These are phyloP conservation scores for Myochromella boudieri DNA, from an alignment of 768 basidiomycete species.

Conservation along the genomic window DNA sequence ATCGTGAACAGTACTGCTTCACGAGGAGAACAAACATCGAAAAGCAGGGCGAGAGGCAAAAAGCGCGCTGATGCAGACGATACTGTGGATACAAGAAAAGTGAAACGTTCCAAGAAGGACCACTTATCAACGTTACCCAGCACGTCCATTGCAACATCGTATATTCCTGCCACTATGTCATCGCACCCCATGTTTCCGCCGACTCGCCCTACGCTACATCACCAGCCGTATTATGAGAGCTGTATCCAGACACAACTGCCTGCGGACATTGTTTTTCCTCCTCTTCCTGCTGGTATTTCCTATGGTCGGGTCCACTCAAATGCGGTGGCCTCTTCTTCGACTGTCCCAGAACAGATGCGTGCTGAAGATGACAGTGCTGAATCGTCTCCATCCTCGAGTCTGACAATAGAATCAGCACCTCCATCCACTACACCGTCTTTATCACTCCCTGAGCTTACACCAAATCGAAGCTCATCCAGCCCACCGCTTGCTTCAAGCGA, in stretches of 20 bases:
- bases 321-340: conserved; percentile 25
- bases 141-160: conserved; percentile 21
- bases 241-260: conserved; percentile 51
- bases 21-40: conserved; percentile 30
- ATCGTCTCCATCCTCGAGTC: conserved; percentile 10
- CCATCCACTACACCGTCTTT: conserved; percentile 36
- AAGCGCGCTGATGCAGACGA: conserved; percentile 40
- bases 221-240: conserved; percentile 73
- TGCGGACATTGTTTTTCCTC: conserved; percentile 73
- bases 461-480: conserved; percentile 65
- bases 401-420: no score
- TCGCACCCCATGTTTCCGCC: conserved; percentile 49
- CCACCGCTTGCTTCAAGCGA: conserved; percentile 49
- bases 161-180: conserved; percentile 24
- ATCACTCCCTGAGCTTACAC: conserved; percentile 60
- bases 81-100: conserved; percentile 37
- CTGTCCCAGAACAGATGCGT: conserved; percentile 11
- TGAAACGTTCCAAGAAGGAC: conserved; percentile 49
- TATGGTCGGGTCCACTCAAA: conserved; percentile 28
- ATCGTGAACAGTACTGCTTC: conserved; percentile 35
- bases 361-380: no score
- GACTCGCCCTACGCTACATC: conserved; percentile 56
- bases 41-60: conserved; percentile 32
- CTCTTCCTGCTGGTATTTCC: conserved; percentile 52
- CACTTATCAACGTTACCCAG: conserved; percentile 19